These are phyloP conservation scores for Aegilops speltoides DNA, from an alignment of 176 grass and related monocot species.

Conservation along the genomic window DNA sequence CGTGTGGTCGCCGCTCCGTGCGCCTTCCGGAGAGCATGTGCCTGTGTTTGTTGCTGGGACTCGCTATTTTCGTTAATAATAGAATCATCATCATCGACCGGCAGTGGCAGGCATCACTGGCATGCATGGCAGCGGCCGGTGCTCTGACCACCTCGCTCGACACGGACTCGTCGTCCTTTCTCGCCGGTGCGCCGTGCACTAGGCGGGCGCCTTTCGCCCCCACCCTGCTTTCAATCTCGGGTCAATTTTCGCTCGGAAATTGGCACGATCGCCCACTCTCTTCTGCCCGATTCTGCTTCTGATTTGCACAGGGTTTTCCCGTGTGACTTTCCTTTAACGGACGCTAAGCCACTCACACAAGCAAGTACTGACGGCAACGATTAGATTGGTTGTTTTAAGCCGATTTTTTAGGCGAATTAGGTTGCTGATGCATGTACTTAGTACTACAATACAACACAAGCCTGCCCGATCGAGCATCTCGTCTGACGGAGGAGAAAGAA, in stretches of 20 bases:
- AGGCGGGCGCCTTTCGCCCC: conserved; percentile 26
- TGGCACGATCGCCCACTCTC: conserved; percentile 20
- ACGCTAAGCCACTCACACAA: not conserved
- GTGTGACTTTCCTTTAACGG: conserved; percentile 10
- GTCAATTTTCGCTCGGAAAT: not conserved
- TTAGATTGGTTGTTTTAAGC: not conserved
- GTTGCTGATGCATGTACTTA: too few species aligned
- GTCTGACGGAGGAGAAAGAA: too few species aligned
- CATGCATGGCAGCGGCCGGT: not conserved
- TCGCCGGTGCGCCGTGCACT: conserved; percentile 26
- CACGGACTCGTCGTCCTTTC: not conserved
- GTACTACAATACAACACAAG: too few species aligned
- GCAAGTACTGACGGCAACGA: not conserved
- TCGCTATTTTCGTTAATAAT: not conserved
- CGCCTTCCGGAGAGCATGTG: not conserved
- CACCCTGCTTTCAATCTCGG: not conserved
- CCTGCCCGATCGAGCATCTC: not conserved
- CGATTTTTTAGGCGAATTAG: too few species aligned
- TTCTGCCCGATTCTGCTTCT: not conserved
- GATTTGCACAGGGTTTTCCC: not conserved
- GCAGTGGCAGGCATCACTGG: not conserved
- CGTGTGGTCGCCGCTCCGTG: not conserved
- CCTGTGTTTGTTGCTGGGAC: not conserved
- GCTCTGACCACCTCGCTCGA: not conserved
- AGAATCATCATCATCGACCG: not conserved